These are phyloP conservation scores for Terana coerulea DNA, from an alignment of 768 basidiomycete species.

Conservation along the genomic window DNA sequence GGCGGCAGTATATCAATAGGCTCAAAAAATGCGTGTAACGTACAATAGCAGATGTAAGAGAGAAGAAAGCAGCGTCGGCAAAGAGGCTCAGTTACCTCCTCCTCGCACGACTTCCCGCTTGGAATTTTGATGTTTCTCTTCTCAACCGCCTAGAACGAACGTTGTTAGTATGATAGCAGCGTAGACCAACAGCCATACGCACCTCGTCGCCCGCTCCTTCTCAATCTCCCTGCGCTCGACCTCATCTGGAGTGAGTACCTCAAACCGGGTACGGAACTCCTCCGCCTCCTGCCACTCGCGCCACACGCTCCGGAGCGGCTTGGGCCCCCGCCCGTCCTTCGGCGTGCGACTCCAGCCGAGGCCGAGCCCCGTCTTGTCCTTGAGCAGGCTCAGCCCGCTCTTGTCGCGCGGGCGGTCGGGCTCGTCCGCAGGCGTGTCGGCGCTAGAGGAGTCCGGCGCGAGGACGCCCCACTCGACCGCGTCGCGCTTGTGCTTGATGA, in stretches of 20 bases:
- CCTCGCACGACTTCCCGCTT: slow-evolving; percentile 29
- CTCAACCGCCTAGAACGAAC: slow-evolving; percentile 46
- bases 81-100: neutral
- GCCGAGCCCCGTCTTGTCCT: slow-evolving; percentile 81
- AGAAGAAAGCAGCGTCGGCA: neutral
- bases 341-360: slow-evolving; percentile 73
- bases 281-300: slow-evolving; percentile 92
- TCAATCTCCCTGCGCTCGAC: slow-evolving; percentile 88
- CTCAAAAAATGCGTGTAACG: too few species aligned
- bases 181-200: slow-evolving; percentile 20
- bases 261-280: slow-evolving; percentile 85
- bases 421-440: slow-evolving; percentile 23
- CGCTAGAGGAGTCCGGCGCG: slow-evolving; percentile 45
- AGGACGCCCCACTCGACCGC: slow-evolving; percentile 93
- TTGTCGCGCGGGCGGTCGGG: slow-evolving; percentile 39
- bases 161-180: neutral
- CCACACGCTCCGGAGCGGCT: slow-evolving; percentile 85
- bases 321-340: slow-evolving; percentile 78
- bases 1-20: too few species aligned
- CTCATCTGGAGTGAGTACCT: slow-evolving; percentile 86
- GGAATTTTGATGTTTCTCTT: slow-evolving; percentile 65
- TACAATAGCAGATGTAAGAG: neutral
- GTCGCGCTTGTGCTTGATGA: slow-evolving; percentile 93
- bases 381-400: slow-evolving; percentile 53
- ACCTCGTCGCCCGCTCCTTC: slow-evolving; percentile 79